phyloP scores from a whole-genome alignment of 2,329 filamentous ascomycete genomes.

The Conoideocrella luteorostrata region DNA sequence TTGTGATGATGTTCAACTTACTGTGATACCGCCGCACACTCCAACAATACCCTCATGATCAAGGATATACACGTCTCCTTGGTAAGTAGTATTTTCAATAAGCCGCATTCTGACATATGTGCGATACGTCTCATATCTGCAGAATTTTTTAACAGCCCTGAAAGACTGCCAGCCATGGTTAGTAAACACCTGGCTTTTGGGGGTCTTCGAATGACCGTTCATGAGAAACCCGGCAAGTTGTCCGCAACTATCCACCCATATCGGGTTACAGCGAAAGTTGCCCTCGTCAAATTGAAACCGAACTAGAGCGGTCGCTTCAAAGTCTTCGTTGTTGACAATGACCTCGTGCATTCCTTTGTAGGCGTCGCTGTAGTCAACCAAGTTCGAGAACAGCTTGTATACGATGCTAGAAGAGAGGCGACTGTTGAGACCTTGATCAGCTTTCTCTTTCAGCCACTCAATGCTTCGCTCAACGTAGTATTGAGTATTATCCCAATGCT shows the following conservation, averaged over 20 bases:
- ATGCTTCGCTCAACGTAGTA: slow-evolving; percentile 8
- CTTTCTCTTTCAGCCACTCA: slow-evolving; percentile 7
- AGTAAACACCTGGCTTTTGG: too few species aligned
- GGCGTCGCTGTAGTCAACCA: slow-evolving; percentile 9
- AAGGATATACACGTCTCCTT: too few species aligned
- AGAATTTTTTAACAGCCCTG: too few species aligned
- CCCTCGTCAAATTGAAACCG: not conserved
- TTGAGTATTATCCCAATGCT: slow-evolving; percentile 4
- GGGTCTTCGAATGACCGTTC: not conserved
- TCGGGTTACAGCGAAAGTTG: not conserved
- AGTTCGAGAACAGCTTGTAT: slow-evolving; percentile 10
- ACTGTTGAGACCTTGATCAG: slow-evolving; percentile 4
- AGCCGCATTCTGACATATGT: too few species aligned
- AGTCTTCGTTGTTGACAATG: slow-evolving; percentile 1
- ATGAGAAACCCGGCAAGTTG: not conserved
- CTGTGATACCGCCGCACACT: too few species aligned
- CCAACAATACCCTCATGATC: too few species aligned
- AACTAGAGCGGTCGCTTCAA: not conserved
- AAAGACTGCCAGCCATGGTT: too few species aligned
- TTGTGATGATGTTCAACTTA: too few species aligned
- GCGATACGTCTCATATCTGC: too few species aligned
- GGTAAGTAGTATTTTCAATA: too few species aligned
- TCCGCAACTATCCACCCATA: not conserved
- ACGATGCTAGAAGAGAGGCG: slow-evolving; percentile 9
- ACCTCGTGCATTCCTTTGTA: slow-evolving; percentile 9